A percentile compares a stretch with the other conserved stretches of the same genome.
phyloP scores from a whole-genome alignment of 2,329 filamentous ascomycete species.

The Pseudogymnoascus sp. region DNA sequence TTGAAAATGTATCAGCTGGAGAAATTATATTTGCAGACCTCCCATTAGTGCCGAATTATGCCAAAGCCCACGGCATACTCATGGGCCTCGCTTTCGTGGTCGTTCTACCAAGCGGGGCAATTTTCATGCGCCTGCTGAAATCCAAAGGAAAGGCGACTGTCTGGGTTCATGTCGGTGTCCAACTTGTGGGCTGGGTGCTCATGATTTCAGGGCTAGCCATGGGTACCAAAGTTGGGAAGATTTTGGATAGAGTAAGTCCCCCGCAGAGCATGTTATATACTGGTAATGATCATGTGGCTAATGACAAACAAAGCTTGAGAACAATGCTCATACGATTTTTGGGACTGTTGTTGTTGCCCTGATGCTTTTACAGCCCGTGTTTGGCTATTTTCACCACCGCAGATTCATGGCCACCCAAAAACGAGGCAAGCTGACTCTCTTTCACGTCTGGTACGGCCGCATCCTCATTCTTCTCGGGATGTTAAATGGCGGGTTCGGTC shows the following conservation, averaged over 20 bases:
- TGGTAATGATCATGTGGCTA: slow-evolving; percentile 30
- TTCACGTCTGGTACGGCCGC: slow-evolving; percentile 57
- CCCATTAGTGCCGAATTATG: slow-evolving; percentile 1
- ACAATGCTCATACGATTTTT: slow-evolving; percentile 41
- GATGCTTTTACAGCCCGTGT: slow-evolving; percentile 48
- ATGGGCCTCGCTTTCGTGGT: slow-evolving; percentile 52
- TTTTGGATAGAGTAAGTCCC: slow-evolving; percentile 36
- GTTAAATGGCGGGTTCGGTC: slow-evolving; percentile 55
- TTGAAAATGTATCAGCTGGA: neutral
- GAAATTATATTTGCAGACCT: neutral
- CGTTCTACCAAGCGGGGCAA: slow-evolving; percentile 51
- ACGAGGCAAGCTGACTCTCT: slow-evolving; percentile 45
- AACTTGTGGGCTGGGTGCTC: slow-evolving; percentile 43
- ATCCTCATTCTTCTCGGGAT: slow-evolving; percentile 49
- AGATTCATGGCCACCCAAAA: slow-evolving; percentile 40
- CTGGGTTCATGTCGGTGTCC: slow-evolving; percentile 47
- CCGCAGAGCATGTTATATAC: slow-evolving; percentile 10
- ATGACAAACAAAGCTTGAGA: slow-evolving; percentile 36
- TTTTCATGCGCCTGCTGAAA: slow-evolving; percentile 53
- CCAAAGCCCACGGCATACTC: slow-evolving; percentile 46
- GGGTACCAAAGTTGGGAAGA: slow-evolving; percentile 41
- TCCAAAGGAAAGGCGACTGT: slow-evolving; percentile 25
- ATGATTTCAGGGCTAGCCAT: slow-evolving; percentile 55
- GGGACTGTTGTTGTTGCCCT: slow-evolving; percentile 47
- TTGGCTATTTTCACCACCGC: slow-evolving; percentile 50